Conservation (phyloP, 805 yeast genomes). For the Wickerhamomyces chaumierensis region DNA sequence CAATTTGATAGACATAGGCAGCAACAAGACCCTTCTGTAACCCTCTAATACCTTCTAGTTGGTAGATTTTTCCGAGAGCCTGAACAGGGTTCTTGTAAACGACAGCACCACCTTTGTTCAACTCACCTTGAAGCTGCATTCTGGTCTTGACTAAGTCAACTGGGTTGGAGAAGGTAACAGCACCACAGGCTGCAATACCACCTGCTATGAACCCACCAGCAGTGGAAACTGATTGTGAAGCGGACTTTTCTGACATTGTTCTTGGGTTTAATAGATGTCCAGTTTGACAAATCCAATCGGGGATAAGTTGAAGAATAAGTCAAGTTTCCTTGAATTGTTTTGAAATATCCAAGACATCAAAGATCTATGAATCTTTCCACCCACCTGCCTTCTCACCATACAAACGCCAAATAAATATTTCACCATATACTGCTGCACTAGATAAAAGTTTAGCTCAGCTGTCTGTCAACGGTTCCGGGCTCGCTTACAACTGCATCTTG, state of each 20-base stretch:
- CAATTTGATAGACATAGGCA: slow-evolving; percentile 85
- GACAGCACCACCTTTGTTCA: slow-evolving; percentile 38
- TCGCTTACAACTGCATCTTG: background rate
- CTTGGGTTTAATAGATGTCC: too few relatives aligned
- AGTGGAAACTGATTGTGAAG: slow-evolving; percentile 51
- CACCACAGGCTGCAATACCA: slow-evolving; percentile 93
- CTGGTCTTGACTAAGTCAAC: slow-evolving; percentile 90
- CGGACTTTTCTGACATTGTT: slow-evolving; percentile 19
- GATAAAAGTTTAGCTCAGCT: background rate
- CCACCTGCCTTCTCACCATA: too few relatives aligned
- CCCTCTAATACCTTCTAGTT: slow-evolving; percentile 79
- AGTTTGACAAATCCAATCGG: too few relatives aligned
- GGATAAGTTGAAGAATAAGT: too few relatives aligned
- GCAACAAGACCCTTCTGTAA: slow-evolving; percentile 82
- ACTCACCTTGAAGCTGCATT: slow-evolving; percentile 95
- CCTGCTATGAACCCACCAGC: slow-evolving; percentile 83
- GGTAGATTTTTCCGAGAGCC: slow-evolving; percentile 60
- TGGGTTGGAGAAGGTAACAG: slow-evolving; percentile 94
- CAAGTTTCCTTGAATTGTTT: too few relatives aligned
- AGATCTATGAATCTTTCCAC: too few relatives aligned
- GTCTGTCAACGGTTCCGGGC: background rate
- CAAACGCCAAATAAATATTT: too few relatives aligned
- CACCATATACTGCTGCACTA: background rate
- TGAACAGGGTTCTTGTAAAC: slow-evolving; percentile 80
- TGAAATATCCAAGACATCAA: too few relatives aligned